A percentile compares a stretch with the other conserved stretches of the same genome.
Evolutionary conservation across 2,329 filamentous ascomycete genomes (phyloP).

Genomic region (Onygena corvina): DNA sequence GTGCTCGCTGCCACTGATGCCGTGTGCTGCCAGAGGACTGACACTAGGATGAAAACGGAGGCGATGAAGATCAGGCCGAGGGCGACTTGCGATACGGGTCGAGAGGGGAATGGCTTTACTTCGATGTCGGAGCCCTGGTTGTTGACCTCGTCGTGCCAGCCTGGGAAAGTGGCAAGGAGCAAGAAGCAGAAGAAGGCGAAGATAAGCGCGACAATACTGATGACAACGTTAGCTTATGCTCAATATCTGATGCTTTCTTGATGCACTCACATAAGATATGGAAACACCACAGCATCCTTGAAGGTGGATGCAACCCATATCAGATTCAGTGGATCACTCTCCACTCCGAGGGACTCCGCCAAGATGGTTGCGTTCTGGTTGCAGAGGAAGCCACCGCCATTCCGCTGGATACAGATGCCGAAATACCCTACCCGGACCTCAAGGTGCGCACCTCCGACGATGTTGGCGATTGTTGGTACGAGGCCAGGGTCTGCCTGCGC

Average conservation of each 20-base stretch:
- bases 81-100: slow-evolving; percentile 83
- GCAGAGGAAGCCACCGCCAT: slow-evolving; percentile 84
- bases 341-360: slow-evolving; percentile 74
- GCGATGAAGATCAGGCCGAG: slow-evolving; percentile 77
- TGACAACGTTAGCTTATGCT: neutral
- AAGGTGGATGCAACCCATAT: slow-evolving; percentile 96
- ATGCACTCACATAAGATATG: slow-evolving; percentile 73
- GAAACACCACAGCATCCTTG: slow-evolving; percentile 97
- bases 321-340: slow-evolving; percentile 91
- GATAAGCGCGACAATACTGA: slow-evolving; percentile 89
- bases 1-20: slow-evolving; percentile 90
- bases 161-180: slow-evolving; percentile 88
- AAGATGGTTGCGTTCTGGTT: slow-evolving; percentile 93
- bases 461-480: slow-evolving; percentile 73
- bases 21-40: slow-evolving; percentile 59
- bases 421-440: slow-evolving; percentile 96
- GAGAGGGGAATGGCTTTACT: slow-evolving; percentile 85
- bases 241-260: neutral
- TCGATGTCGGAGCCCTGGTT: slow-evolving; percentile 66
- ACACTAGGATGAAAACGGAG: slow-evolving; percentile 54
- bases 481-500: slow-evolving; percentile 85
- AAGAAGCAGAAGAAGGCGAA: slow-evolving; percentile 94
- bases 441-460: slow-evolving; percentile 70
- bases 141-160: slow-evolving; percentile 70
- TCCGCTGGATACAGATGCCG: slow-evolving; percentile 87